Conservation (phyloP, 1,284 basidiomycete genomes). For the Cutaneotrichosporon daszewskae region DNA sequence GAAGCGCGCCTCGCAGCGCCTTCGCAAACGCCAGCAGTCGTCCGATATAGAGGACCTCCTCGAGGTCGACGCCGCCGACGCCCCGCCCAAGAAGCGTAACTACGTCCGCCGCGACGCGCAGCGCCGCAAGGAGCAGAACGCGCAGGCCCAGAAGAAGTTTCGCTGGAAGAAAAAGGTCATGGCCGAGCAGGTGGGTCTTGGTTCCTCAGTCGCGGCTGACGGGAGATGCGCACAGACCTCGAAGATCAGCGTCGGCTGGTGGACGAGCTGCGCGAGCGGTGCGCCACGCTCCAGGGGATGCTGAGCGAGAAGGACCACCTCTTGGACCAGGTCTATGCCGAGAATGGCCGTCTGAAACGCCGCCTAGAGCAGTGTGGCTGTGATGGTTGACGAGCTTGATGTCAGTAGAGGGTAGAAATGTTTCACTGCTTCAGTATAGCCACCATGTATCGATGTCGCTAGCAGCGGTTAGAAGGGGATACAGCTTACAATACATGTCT, state of each 20-base stretch:
- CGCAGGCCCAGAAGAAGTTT: conserved; percentile 25
- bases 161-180: conserved; percentile 27
- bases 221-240: conserved; percentile 10
- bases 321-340: neutral
- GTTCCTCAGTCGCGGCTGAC: neutral
- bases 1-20: too few relatives aligned
- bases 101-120: conserved; percentile 21
- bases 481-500: conserved; percentile 8
- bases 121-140: conserved; percentile 27
- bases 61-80: neutral
- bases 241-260: conserved; percentile 1
- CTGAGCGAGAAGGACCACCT: neutral
- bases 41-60: too few relatives aligned
- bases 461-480: too few relatives aligned
- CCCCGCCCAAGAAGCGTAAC: conserved; percentile 8
- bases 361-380: conserved; percentile 1
- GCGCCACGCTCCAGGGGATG: neutral
- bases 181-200: conserved; percentile 18
- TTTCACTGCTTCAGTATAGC: too few relatives aligned
- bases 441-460: too few relatives aligned
- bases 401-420: too few relatives aligned
- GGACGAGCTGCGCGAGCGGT: neutral
- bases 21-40: too few relatives aligned
- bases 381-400: too few relatives aligned
- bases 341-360: neutral